A percentile compares a stretch with the other conserved stretches of the same genome.
phyloP scores from a whole-genome alignment of 768 basidiomycete genomes.

The Myochromella boudieri region DNA sequence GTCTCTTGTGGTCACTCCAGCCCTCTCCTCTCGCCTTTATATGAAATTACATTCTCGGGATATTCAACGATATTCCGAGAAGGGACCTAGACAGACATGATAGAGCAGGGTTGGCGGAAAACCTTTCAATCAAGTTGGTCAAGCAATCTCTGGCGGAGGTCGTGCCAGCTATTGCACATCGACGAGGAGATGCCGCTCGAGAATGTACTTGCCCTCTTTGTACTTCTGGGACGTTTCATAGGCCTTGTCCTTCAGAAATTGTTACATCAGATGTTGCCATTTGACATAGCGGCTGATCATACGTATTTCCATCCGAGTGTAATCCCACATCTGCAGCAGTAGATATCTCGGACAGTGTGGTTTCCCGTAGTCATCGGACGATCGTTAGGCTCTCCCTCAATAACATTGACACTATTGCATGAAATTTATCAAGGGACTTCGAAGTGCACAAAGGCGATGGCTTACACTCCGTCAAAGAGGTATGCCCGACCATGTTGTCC shows the following conservation, averaged over 20 bases:
- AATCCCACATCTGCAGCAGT: constrained; percentile 85
- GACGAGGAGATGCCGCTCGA: constrained; percentile 87
- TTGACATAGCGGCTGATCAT: constrained; percentile 28
- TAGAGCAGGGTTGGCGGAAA: constrained; percentile 9
- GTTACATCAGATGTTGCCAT: constrained; percentile 9
- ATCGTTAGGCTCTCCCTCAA: constrained; percentile 87
- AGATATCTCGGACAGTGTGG: constrained; percentile 95
- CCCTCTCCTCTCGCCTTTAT: constrained; percentile 3
- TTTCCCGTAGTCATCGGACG: constrained; percentile 96
- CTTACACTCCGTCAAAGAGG: constrained; percentile 92
- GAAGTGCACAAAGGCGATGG: constrained; percentile 10
- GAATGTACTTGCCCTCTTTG: constrained; percentile 98
- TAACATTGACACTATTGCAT: constrained; percentile 77
- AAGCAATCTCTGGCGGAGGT: not conserved
- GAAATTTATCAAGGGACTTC: constrained; percentile 9
- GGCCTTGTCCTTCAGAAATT: constrained; percentile 76
- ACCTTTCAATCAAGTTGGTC: not conserved
- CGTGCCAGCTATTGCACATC: constrained; percentile 66
- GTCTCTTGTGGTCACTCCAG: constrained; percentile 11
- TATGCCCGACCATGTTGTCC: constrained; percentile 96
- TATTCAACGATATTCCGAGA: constrained; percentile 24
- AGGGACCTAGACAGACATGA: constrained; percentile 19
- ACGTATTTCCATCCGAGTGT: constrained; percentile 99
- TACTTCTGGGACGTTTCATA: constrained; percentile 91
- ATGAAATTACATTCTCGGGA: constrained; percentile 4